These are phyloP conservation scores for Exsudoporus frostii DNA, from an alignment of 768 basidiomycete genomes.

Conservation along the genomic window DNA sequence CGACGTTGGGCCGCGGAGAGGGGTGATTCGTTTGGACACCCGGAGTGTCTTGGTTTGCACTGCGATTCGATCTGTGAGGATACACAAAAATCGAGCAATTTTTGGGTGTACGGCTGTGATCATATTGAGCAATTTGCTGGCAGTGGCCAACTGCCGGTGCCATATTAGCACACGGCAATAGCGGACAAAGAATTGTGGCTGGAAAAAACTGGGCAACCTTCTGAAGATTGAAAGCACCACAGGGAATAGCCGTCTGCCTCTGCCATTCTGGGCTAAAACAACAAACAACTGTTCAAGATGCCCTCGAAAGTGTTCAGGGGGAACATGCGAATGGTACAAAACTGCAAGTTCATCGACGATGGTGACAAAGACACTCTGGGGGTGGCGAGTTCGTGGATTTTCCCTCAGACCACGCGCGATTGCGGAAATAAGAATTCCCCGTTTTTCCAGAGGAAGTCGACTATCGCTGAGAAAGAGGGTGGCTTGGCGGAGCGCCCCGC, in stretches of 20 bases:
- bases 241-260: constrained; percentile 35
- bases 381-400: constrained; percentile 31
- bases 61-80: constrained; percentile 2
- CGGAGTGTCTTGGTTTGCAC: constrained; percentile 10
- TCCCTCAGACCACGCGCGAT: constrained; percentile 39
- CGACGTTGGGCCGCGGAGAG: constrained; percentile 6
- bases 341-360: constrained; percentile 36
- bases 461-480: constrained; percentile 34
- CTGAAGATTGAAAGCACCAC: constrained; percentile 40
- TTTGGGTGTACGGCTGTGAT: constrained; percentile 12
- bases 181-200: constrained; percentile 36
- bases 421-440: constrained; percentile 37
- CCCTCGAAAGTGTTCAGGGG: constrained; percentile 40
- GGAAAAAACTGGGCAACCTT: constrained; percentile 38
- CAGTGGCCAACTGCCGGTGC: constrained; percentile 37
- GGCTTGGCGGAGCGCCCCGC: constrained; percentile 27
- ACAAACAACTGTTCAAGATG: constrained; percentile 44
- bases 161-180: constrained; percentile 39
- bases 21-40: background rate
- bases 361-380: constrained; percentile 28
- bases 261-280: constrained; percentile 37
- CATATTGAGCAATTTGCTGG: constrained; percentile 31
- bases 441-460: constrained; percentile 29
- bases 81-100: constrained; percentile 9
- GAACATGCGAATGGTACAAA: constrained; percentile 35